Evolutionary conservation across 495 filamentous ascomycete genomes (phyloP), one percentile per base, ranked within the genome.

Genomic region (Aspergillus hancockii): DNA sequence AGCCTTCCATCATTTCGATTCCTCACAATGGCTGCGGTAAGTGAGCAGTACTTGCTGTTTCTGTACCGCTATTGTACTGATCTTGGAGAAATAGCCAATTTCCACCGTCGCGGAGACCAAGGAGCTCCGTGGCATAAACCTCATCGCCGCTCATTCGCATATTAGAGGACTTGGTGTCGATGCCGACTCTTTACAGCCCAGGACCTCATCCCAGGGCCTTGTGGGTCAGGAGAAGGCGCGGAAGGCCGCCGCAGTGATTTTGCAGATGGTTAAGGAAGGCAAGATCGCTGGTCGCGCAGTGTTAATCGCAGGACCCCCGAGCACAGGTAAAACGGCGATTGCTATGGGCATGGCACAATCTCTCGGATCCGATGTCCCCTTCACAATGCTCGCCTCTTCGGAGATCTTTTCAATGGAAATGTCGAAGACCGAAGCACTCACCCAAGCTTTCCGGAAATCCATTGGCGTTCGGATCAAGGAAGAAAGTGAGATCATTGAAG

Each of bases 261-360:
- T 99, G 60, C 91, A 97, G 73, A 98, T 99, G 93, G 95, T 96
- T 59, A 96, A 94, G 75, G 91, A 95, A 66, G 93, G 93, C 63
- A 98, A 96, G 75, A 98, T 99, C 77, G 95, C 95, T 50, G 94
- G 94, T 46, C 85, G 93, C 63, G 94, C 94, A 18, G 90, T 98
- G 19, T 79, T 99, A 62, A 97, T 99, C 63, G 93, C 94, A 54
- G 94, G 94, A 0, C 94, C 95, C 55, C 95, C 94, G 16, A 97
- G 94, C 75, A 99, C 94, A 28, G 94, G 94, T 52, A 99, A 99
- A 79, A 98, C 94, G 1, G 94, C 94, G 34, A 95, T 99, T 67
- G 94, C 95, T 30, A 97, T 98, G 90, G 94, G 92, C 40, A 97
- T 99, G 93, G 89, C 93, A 19, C 94, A 98, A 66, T 93, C 92